Evolutionary conservation across 768 basidiomycete species (phyloP).

Genomic region (Termitomyces sp.): DNA sequence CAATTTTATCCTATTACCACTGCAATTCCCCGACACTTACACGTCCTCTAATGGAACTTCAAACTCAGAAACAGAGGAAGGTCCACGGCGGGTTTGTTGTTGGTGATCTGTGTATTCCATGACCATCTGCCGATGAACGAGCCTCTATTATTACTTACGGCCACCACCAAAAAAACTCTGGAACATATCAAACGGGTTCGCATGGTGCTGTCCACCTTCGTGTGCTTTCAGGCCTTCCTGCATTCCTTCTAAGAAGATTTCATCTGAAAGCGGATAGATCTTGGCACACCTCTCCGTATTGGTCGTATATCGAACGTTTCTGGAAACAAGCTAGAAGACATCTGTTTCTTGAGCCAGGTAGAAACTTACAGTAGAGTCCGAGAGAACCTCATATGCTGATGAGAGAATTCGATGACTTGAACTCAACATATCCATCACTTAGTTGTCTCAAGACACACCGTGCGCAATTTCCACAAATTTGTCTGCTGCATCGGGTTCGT

Average conservation of each 20-base stretch:
- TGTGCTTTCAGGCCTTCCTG: slow-evolving; percentile 90
- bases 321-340: slow-evolving; percentile 22
- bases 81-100: slow-evolving; percentile 70
- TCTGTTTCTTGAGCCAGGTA: not conserved
- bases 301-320: slow-evolving; percentile 94
- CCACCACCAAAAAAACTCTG: slow-evolving; percentile 89
- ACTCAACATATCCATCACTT: not conserved
- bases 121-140: not conserved
- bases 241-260: not conserved
- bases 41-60: slow-evolving; percentile 87
- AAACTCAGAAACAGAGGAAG: slow-evolving; percentile 71
- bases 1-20: not conserved
- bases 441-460: slow-evolving; percentile 54
- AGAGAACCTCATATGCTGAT: slow-evolving; percentile 90
- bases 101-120: slow-evolving; percentile 31
- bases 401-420: not conserved
- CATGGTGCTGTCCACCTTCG: slow-evolving; percentile 76
- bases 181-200: slow-evolving; percentile 94
- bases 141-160: slow-evolving; percentile 36
- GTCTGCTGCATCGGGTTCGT: slow-evolving; percentile 72
- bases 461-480: slow-evolving; percentile 89
- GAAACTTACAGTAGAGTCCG: slow-evolving; percentile 64
- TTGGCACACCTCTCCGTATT: slow-evolving; percentile 72
- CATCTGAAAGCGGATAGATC: not conserved
- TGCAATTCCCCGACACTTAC: slow-evolving; percentile 28